These are phyloP conservation scores for Boletus rufocinnamomeus DNA, from an alignment of 768 basidiomycete species.

Conservation along the genomic window DNA sequence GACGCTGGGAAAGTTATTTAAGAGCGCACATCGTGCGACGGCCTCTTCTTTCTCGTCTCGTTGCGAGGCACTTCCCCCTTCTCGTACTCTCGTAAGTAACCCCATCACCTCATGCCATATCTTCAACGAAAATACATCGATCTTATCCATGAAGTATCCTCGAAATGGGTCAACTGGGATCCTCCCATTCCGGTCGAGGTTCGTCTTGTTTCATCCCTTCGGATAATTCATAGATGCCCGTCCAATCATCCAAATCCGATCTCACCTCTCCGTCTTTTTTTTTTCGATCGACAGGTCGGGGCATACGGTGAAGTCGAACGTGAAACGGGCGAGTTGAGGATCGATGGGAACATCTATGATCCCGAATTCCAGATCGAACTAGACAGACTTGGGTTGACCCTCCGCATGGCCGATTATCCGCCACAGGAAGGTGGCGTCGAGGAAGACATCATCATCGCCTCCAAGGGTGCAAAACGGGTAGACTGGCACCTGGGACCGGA, in stretches of 20 bases:
- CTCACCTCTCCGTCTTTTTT: not conserved
- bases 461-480: slow-evolving; percentile 22
- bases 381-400: not conserved
- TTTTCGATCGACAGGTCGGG: slow-evolving; percentile 31
- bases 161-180: slow-evolving; percentile 44
- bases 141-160: slow-evolving; percentile 32
- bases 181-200: slow-evolving; percentile 38
- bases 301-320: slow-evolving; percentile 35
- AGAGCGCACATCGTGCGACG: not conserved
- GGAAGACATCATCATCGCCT: slow-evolving; percentile 26
- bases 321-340: slow-evolving; percentile 32
- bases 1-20: slow-evolving; percentile 9
- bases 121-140: slow-evolving; percentile 38
- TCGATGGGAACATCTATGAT: slow-evolving; percentile 38
- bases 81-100: not conserved
- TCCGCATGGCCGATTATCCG: slow-evolving; percentile 18
- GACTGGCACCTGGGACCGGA: slow-evolving; percentile 18
- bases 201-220: not conserved
- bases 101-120: slow-evolving; percentile 1
- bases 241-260: not conserved
- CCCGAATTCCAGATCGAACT: slow-evolving; percentile 20
- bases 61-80: not conserved
- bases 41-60: not conserved
- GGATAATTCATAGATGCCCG: not conserved
- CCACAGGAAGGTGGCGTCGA: slow-evolving; percentile 21